A percentile compares a stretch with the other conserved stretches of the same genome.
Conservation (phyloP, 1,284 basidiomycete species). For the Apiotrichum mycotoxinovorans region DNA sequence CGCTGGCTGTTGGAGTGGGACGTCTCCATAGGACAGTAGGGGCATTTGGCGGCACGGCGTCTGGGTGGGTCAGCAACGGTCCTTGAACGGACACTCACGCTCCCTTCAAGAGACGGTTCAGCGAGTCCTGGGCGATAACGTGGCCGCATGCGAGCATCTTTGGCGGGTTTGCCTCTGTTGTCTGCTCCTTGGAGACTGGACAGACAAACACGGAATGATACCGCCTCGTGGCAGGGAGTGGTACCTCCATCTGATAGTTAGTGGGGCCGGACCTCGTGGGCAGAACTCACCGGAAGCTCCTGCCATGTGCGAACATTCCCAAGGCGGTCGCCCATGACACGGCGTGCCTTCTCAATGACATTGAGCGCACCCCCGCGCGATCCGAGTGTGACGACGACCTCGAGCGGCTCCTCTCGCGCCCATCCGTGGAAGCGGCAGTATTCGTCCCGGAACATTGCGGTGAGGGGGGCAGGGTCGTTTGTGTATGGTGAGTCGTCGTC, state of each 20-base stretch:
- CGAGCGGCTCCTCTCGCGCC: conserved; percentile 79
- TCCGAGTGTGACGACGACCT: conserved; percentile 84
- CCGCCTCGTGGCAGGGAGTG: conserved; percentile 73
- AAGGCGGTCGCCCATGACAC: conserved; percentile 78
- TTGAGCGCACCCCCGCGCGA: conserved; percentile 76
- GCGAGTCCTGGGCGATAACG: conserved; percentile 82
- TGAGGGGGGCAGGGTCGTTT: conserved; percentile 57
- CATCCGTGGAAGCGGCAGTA: conserved; percentile 83
- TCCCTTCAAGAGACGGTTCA: conserved; percentile 79
- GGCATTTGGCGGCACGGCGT: conserved; percentile 47
- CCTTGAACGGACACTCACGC: conserved; percentile 59
- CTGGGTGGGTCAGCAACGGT: conserved; percentile 24
- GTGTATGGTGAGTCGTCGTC: conserved; percentile 25
- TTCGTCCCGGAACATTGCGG: conserved; percentile 78
- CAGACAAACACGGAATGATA: conserved; percentile 98
- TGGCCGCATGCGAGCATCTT: conserved; percentile 98
- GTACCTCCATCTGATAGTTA: conserved; percentile 78
- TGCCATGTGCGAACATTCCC: conserved; percentile 88
- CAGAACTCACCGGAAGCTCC: conserved; percentile 72
- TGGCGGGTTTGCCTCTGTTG: conserved; percentile 87
- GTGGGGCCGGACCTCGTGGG: neutral
- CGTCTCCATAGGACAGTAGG: conserved; percentile 50
- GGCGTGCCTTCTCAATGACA: conserved; percentile 85
- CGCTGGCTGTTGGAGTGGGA: conserved; percentile 35
- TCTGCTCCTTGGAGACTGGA: conserved; percentile 95